phyloP scores from a whole-genome alignment of 495 filamentous ascomycete genomes.

The Penicillium bialowiezense region DNA sequence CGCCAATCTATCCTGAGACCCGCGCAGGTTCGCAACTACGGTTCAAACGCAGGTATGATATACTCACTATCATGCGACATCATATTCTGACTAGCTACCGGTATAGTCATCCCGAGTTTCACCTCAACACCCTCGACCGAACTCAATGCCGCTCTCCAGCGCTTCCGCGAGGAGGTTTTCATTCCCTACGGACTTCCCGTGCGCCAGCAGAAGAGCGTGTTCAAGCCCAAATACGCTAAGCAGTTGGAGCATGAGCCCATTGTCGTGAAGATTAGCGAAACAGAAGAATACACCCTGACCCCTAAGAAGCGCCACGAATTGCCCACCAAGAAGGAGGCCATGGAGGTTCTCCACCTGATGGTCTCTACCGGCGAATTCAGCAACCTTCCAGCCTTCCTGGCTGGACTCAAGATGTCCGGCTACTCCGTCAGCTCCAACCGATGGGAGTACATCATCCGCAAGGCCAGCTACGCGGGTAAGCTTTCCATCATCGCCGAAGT shows the following conservation, averaged over 20 bases:
- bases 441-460: slow-evolving; percentile 41
- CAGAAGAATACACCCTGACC: slow-evolving; percentile 53
- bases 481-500: slow-evolving; percentile 52
- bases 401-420: slow-evolving; percentile 49
- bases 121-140: slow-evolving; percentile 47
- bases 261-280: slow-evolving; percentile 54
- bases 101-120: slow-evolving; percentile 47
- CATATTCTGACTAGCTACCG: not conserved
- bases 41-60: slow-evolving; percentile 32
- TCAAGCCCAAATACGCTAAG: slow-evolving; percentile 46
- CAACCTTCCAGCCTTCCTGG: slow-evolving; percentile 57
- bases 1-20: slow-evolving; percentile 31
- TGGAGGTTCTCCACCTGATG: slow-evolving; percentile 45
- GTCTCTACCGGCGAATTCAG: slow-evolving; percentile 54
- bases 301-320: slow-evolving; percentile 40
- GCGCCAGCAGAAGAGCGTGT: slow-evolving; percentile 55
- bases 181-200: slow-evolving; percentile 58
- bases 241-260: slow-evolving; percentile 57
- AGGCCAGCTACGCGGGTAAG: slow-evolving; percentile 33
- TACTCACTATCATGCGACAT: not conserved
- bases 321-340: slow-evolving; percentile 36
- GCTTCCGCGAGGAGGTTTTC: slow-evolving; percentile 62
- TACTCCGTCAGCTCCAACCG: slow-evolving; percentile 25
- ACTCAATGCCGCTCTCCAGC: slow-evolving; percentile 49
- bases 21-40: slow-evolving; percentile 33